These are phyloP conservation scores for Gremmenia infestans DNA, from an alignment of 2,329 filamentous ascomycete genomes.

Conservation along the genomic window DNA sequence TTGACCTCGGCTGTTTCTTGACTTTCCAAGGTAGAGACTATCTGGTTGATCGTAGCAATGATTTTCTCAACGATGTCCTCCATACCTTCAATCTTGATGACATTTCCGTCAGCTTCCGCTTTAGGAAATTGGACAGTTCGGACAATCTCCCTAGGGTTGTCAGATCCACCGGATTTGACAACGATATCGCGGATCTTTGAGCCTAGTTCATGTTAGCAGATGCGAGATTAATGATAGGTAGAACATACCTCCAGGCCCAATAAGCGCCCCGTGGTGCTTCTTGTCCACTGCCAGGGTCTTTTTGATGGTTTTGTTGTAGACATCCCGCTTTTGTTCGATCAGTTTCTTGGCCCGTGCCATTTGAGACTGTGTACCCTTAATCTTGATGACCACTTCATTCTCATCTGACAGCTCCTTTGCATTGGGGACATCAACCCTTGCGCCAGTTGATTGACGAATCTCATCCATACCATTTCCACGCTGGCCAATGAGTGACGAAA, in stretches of 20 bases:
- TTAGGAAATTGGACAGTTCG: conserved; percentile 94
- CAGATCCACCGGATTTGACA: conserved; percentile 79
- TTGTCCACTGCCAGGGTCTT: conserved; percentile 86
- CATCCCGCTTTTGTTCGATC: conserved; percentile 76
- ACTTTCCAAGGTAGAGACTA: conserved; percentile 78
- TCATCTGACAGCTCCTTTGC: conserved; percentile 63
- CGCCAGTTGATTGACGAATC: conserved; percentile 76
- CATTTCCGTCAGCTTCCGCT: conserved; percentile 73
- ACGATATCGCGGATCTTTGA: conserved; percentile 84
- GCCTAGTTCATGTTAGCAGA: conserved; percentile 45
- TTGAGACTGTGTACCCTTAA: conserved; percentile 88
- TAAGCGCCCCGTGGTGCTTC: conserved; percentile 86
- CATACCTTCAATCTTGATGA: conserved; percentile 84
- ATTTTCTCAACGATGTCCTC: conserved; percentile 85
- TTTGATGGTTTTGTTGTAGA: conserved; percentile 86
- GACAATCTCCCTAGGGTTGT: conserved; percentile 76
- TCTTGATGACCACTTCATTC: conserved; percentile 74
- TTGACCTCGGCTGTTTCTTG: conserved; percentile 76
- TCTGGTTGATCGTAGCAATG: conserved; percentile 70
- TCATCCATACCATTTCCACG: conserved; percentile 88
- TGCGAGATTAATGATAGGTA: background rate
- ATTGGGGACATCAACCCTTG: conserved; percentile 86
- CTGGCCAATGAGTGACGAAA: conserved; percentile 90
- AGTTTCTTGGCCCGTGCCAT: conserved; percentile 90
- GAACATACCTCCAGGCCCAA: conserved; percentile 77